Conservation (phyloP, 768 basidiomycete species). For the Coprinellus aureogranulatus region DNA sequence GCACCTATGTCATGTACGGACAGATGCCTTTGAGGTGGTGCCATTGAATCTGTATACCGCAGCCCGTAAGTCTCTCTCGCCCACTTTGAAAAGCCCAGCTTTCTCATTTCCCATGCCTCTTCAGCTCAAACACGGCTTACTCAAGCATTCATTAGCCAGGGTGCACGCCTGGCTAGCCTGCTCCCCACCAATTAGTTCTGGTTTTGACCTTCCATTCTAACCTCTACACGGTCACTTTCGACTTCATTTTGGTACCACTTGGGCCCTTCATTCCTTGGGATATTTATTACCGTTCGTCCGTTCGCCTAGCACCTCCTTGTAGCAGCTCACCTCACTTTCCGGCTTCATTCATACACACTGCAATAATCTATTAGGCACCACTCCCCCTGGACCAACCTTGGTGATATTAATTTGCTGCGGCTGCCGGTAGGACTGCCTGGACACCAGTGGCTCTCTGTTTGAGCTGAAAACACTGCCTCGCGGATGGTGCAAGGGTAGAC, state of each 20-base stretch:
- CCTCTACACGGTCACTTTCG: not conserved
- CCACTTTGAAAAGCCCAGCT: not conserved
- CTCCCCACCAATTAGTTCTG: conserved; percentile 36
- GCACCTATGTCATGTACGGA: conserved; percentile 68
- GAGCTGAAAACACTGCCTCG: too few species aligned
- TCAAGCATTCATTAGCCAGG: conserved; percentile 52
- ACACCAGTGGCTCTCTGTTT: too few species aligned
- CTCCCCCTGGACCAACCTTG: too few species aligned
- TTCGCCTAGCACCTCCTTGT: not conserved
- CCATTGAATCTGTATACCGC: conserved; percentile 72
- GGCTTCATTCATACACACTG: not conserved
- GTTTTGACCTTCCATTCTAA: not conserved
- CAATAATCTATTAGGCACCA: too few species aligned
- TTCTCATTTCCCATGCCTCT: conserved; percentile 4
- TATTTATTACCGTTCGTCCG: not conserved
- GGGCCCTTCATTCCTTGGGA: not conserved
- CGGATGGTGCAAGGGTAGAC: too few species aligned
- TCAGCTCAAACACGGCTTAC: conserved; percentile 50
- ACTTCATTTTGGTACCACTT: not conserved
- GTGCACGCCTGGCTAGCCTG: conserved; percentile 39
- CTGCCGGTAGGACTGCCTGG: too few species aligned
- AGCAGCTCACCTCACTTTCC: not conserved
- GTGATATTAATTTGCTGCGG: too few species aligned
- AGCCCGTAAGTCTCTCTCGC: conserved; percentile 55
- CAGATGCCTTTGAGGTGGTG: conserved; percentile 76